Percentiles rank a stretch among this genome's conserved stretches.
phyloP scores from a whole-genome alignment of 2,329 filamentous ascomycete genomes.

The Aspergillus udagawae region DNA sequence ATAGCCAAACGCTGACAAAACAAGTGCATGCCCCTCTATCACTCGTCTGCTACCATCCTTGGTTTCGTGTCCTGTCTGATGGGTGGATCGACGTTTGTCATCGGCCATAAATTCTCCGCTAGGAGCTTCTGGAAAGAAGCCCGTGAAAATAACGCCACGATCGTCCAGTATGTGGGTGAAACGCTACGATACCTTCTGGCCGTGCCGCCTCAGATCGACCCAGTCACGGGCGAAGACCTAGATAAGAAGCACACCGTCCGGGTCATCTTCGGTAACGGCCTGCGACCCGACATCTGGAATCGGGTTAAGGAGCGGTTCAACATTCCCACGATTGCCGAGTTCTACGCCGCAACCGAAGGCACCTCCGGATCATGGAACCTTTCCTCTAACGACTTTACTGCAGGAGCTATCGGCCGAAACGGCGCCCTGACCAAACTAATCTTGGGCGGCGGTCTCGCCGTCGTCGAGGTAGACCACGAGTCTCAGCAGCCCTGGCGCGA shows the following conservation, averaged over 20 bases:
- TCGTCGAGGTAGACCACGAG: constrained; percentile 69
- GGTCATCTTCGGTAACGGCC: constrained; percentile 76
- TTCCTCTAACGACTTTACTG: constrained; percentile 65
- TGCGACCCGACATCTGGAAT: constrained; percentile 83
- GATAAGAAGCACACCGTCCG: constrained; percentile 72
- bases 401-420: constrained; percentile 73
- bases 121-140: constrained; percentile 73
- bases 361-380: constrained; percentile 67
- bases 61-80: constrained; percentile 61
- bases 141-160: constrained; percentile 65
- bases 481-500: constrained; percentile 66
- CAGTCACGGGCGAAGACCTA: constrained; percentile 61
- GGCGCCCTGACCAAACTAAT: constrained; percentile 60
- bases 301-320: constrained; percentile 76
- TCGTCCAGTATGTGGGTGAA: constrained; percentile 85
- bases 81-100: constrained; percentile 61
- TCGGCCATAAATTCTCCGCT: constrained; percentile 76
- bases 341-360: constrained; percentile 77
- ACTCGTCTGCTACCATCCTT: constrained; percentile 71
- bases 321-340: constrained; percentile 69
- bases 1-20: not conserved
- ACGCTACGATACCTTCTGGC: constrained; percentile 78
- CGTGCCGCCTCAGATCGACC: constrained; percentile 58
- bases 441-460: constrained; percentile 48
- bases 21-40: constrained; percentile 84